Conservation (phyloP, 2,329 filamentous ascomycete genomes). For the Colletotrichum sp. region DNA sequence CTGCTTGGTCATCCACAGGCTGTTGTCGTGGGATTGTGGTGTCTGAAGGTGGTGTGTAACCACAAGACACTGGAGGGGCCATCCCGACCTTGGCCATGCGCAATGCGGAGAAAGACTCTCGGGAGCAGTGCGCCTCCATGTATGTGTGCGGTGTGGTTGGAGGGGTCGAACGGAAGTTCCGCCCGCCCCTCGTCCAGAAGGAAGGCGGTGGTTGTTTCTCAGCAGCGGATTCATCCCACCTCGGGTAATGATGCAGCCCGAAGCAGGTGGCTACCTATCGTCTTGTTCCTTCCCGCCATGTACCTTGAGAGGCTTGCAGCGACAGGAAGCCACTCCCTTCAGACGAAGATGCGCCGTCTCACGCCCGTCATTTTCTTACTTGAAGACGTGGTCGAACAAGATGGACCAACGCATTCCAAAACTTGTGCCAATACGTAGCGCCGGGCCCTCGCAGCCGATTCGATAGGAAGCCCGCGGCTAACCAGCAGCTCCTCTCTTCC, state of each 20-base stretch:
- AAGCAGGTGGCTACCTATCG: background rate
- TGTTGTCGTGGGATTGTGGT: background rate
- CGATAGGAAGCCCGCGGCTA: background rate
- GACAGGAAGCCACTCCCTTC: background rate
- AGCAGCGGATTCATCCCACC: slow-evolving; percentile 1
- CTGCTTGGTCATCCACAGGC: background rate
- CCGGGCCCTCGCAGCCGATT: background rate
- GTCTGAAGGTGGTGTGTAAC: background rate
- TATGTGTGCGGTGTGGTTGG: slow-evolving; percentile 1
- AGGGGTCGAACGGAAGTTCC: slow-evolving; percentile 17
- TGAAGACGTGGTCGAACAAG: background rate
- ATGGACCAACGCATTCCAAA: background rate
- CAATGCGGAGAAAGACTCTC: background rate
- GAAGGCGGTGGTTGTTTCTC: background rate
- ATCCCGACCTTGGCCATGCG: background rate
- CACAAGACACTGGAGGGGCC: background rate
- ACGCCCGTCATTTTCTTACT: background rate
- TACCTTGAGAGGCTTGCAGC: background rate
- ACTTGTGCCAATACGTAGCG: background rate
- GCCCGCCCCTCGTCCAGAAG: background rate
- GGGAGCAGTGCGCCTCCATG: background rate
- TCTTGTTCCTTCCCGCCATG: background rate
- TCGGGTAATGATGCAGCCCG: background rate
- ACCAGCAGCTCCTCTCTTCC: background rate
- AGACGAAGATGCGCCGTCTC: background rate